Evolutionary conservation across 2,329 filamentous ascomycete species (phyloP), one percentile per base, ranked within the genome.

Genomic region (Fusarium tupiense): DNA sequence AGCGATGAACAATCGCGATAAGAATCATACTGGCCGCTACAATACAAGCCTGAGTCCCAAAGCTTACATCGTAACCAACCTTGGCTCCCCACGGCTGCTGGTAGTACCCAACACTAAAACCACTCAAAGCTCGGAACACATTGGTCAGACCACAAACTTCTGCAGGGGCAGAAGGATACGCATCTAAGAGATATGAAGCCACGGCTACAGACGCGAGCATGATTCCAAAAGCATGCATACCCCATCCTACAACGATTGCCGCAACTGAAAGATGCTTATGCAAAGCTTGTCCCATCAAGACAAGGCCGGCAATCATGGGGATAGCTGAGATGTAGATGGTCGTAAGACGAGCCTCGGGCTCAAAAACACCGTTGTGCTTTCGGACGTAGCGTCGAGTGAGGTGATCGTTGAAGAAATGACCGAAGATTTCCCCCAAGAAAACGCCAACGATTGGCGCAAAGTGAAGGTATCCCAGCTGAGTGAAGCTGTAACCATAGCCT

Each of bases 391-490:
- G 78, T 17, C 77, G 80, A 11, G 86, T 86, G 14, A 89, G 76
- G 7, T 81, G 68, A 71, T 91, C 88, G 78, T 91, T 87, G 11
- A 90, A 80, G 84, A 85, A 90, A 79, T 90, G 89, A 11, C 89
- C 89, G 8, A 82, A 78, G 0, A 86, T 63, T 80, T 90, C 88
- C 33, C 88, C 89, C 1, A 91, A 79, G 20, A 89, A 77, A 7
- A 86, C 85, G 8, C 85, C 89, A 3, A 90, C 84, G 33, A 91
- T 84, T 6, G 87, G 87, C 0, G 88, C 87, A 77, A 91, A 90
- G 80, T 91, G 90, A 76, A 91, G 89, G 79, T 79, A 85, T 74
- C 86, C 88, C 54, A 89, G 86, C 59, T 86, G 83, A 52, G 84
- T 84, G 0, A 84, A 82, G 1, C 84, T 85, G 75, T 89, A 88